Base-by-base conservation (phyloP, 1,284 basidiomycete species). In the Cutaneotrichosporon sp. region DNA sequence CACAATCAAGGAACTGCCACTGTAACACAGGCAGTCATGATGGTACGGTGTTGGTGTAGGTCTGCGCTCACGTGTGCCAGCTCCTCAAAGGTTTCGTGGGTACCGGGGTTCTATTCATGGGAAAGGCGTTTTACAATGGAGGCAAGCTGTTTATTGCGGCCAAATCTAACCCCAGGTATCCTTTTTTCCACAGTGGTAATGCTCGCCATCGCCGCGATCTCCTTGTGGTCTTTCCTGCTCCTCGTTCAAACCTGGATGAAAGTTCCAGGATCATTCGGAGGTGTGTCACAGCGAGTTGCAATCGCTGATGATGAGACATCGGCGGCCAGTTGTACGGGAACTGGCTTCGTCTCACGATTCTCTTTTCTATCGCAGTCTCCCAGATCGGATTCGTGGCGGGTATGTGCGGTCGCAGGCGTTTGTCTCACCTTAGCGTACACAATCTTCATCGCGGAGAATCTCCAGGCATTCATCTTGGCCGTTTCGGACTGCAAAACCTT, bases 81-180 rank as follows among this genome's bases (percentile, higher is more conserved):
- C 76, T 96, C 52, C 76, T 96, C 57, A 97, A 98, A 75, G 87
- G 90, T 0, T 98, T 99, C 68, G 86, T 99, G 47, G 94, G 94
- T 18, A 99, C 94, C 9, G 94, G 94, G 33, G 86, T 98, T 12
- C 76, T 98, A 22, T 98, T 98, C 79, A 81, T 98, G 47, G 96
- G 91, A 54, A 97, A 92, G 77, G 94, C 86, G 81, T 97, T 98
- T 78, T 86, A 84, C 77, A 98, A 98, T 64, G 94, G 94, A 56
- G 93, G 68, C 66, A 43, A 47, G 58, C 52, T n/a, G n/a, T n/a
- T n/a, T n/a, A n/a, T n/a, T n/a, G n/a, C 9, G 10, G 7, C 4
- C 23, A 14, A 1, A 20, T 33, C 46, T 55, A 40, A 55, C 51
- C 2, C 0, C 53, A 64, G 71, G 94, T 14, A 80, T 98, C 48